These are phyloP conservation scores for Nepenthes alata DNA, from an alignment of 179 eudicot genomes.

Conservation along the genomic window DNA sequence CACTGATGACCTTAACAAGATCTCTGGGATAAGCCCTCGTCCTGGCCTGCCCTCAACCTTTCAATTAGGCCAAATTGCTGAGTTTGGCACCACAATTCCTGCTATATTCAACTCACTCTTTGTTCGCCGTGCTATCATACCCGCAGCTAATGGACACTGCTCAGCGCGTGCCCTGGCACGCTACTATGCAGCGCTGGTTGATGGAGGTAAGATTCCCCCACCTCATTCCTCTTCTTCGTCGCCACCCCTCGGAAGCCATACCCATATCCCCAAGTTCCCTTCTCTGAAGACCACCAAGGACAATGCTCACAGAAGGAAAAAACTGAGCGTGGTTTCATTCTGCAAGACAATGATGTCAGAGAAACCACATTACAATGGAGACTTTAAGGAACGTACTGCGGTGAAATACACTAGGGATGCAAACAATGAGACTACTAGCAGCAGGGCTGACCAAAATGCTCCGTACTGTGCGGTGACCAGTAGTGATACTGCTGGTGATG, in stretches of 20 bases:
- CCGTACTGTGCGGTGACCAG: neutral
- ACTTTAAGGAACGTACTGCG: constrained; percentile 8
- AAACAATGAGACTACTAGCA: constrained; percentile 21
- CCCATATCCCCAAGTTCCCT: constrained; percentile 60
- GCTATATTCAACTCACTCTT: constrained; percentile 63
- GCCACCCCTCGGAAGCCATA: constrained; percentile 74
- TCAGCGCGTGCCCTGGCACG: constrained; percentile 98
- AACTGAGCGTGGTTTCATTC: constrained; percentile 19
- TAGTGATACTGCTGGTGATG: constrained; percentile 1
- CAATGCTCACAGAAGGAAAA: constrained; percentile 21
- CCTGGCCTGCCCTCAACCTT: constrained; percentile 63
- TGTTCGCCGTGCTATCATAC: constrained; percentile 82
- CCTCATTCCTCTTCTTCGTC: constrained; percentile 42
- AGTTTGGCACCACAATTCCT: constrained; percentile 42
- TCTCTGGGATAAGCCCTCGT: constrained; percentile 29
- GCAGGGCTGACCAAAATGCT: constrained; percentile 5
- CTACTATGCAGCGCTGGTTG: constrained; percentile 77
- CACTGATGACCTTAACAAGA: constrained; percentile 48
- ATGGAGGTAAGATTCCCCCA: constrained; percentile 53
- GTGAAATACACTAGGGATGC: constrained; percentile 27
- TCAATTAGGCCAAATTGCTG: constrained; percentile 43
- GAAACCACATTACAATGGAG: constrained; percentile 18
- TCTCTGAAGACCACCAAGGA: constrained; percentile 20
- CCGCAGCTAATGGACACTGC: constrained; percentile 93
- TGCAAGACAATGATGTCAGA: constrained; percentile 36